Evolutionary conservation across 2,329 filamentous ascomycete species (phyloP), one percentile per base, ranked within the genome.

Genomic region (Trichoderma arundinaceum): DNA sequence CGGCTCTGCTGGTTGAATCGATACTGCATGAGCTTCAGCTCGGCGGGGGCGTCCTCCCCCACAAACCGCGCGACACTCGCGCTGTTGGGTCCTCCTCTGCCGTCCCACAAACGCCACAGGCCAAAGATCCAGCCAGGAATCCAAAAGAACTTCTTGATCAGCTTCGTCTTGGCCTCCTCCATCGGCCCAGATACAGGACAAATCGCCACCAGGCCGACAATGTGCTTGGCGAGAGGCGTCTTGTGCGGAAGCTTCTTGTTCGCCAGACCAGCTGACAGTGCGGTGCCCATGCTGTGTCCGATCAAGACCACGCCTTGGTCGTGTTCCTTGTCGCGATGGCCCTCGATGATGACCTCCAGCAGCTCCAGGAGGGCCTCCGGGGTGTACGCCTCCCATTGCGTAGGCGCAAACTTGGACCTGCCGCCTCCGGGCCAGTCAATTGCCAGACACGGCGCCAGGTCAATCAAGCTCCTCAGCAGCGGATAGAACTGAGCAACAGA

Each of bases 361-460:
- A 99, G 81, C 70, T 92, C 90, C 4, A 86, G 87, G 28, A 98
- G 81, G 1, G 91, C 88, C 46, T 92, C 86, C 1, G 89, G 87
- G 0, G 87, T 89, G 75, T 98, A 99, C 7, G 94, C 92, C 49
- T 87, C 84, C 88, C 91, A 94, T 22, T 83, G 77, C 15, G 81
- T 86, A 19, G 90, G 90, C 15, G 84, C 81, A 77, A 94, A 96
- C 8, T 84, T 80, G 2, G 94, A 97, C 22, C 89, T 81, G 35
- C 95, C 95, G 72, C 94, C 96, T 44, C 95, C 95, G 1, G 95
- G 94, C 4, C 97, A 83, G 75, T 99, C 95, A 68, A 98, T 88
- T 4, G 92, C 91, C 69, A 79, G 83, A 75, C 94, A 96, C 54
- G 93, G 90, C 12, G 91, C 92, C 56, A 93, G 82, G 74, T 96